These are phyloP conservation scores for Aristolochia fimbriata DNA, from an alignment of 164 flowering plant genomes.

Conservation along the genomic window DNA sequence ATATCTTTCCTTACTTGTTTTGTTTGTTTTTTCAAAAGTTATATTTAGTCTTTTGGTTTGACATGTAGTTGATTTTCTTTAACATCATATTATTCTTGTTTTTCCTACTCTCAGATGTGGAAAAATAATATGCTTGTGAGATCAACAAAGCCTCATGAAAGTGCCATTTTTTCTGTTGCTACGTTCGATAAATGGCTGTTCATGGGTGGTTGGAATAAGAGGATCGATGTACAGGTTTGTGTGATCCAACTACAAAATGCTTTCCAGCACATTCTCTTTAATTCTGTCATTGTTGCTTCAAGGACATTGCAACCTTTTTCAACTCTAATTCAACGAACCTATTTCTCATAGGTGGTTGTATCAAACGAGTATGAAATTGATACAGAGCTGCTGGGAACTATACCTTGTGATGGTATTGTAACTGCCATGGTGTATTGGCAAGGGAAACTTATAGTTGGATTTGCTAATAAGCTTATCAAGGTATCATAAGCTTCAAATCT, in stretches of 20 bases:
- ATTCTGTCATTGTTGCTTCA: no score
- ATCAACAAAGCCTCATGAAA: conserved; percentile 31
- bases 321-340: not conserved
- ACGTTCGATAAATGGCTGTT: conserved; percentile 60
- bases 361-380: conserved; percentile 48
- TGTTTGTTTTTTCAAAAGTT: not conserved
- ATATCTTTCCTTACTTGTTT: no score
- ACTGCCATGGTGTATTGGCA: conserved; percentile 53
- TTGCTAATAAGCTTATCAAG: conserved; percentile 55
- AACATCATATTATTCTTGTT: not conserved
- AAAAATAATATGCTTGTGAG: conserved; percentile 42
- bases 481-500: conserved; percentile 22
- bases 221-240: conserved; percentile 52
- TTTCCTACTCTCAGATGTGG: conserved; percentile 55
- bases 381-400: conserved; percentile 35
- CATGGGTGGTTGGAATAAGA: conserved; percentile 80
- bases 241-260: not conserved
- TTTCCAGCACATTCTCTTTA: no score
- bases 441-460: conserved; percentile 75
- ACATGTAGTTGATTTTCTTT: not conserved
- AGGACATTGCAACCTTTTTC: not conserved
- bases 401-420: conserved; percentile 48
- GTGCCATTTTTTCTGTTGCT: conserved; percentile 47
- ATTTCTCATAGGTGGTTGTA: conserved; percentile 41
- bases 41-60: not conserved